Conservation (phyloP, 768 basidiomycete species). For the Trametes villosa region DNA sequence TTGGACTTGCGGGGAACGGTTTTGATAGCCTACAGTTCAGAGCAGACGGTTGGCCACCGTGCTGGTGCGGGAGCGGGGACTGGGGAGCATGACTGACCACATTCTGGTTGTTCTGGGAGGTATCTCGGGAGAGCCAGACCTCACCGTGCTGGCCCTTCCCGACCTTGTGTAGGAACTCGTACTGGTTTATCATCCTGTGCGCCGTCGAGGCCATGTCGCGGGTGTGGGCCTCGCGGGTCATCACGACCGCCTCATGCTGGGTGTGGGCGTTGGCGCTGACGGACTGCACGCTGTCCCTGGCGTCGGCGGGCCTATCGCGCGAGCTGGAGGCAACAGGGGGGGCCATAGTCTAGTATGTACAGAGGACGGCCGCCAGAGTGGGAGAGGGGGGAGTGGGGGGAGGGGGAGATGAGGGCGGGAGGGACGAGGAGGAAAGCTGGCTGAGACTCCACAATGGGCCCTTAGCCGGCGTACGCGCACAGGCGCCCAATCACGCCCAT, state of each 20-base stretch:
- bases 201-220: constrained; percentile 42
- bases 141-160: constrained; percentile 92
- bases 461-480: neutral
- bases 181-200: constrained; percentile 78
- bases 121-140: constrained; percentile 75
- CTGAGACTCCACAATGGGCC: constrained; percentile 17
- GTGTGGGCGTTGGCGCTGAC: constrained; percentile 21
- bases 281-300: constrained; percentile 23
- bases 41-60: constrained; percentile 9
- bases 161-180: constrained; percentile 73
- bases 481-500: constrained; percentile 20
- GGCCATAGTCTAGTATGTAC: constrained; percentile 29
- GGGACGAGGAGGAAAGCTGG: constrained; percentile 15
- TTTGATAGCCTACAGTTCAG: constrained; percentile 69
- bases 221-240: constrained; percentile 42
- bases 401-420: constrained; percentile 8
- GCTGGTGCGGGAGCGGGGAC: constrained; percentile 32
- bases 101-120: constrained; percentile 40
- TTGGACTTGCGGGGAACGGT: constrained; percentile 73
- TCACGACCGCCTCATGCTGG: constrained; percentile 51
- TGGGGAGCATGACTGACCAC: constrained; percentile 46
- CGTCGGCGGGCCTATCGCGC: constrained; percentile 20
- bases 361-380: constrained; percentile 16
- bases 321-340: constrained; percentile 23
- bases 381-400: constrained; percentile 9